phyloP scores from a whole-genome alignment of 2,329 filamentous ascomycete species.

The Rutstroemia sp. region DNA sequence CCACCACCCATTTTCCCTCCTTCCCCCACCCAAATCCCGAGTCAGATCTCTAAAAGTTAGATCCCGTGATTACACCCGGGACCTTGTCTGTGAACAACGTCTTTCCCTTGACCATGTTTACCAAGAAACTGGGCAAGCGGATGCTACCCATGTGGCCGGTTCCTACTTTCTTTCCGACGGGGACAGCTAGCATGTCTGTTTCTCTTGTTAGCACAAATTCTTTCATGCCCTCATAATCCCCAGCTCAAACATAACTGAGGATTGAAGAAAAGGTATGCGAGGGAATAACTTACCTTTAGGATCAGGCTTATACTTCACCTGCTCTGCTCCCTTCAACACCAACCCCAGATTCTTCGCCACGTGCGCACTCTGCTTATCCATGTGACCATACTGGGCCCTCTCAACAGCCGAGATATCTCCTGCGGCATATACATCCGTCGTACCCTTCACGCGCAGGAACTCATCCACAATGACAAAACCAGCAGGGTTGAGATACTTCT shows the following conservation, averaged over 20 bases:
- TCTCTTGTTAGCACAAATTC: not conserved
- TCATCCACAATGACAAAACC: slow-evolving; percentile 45
- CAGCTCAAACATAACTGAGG: too few relatives aligned
- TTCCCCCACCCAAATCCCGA: not conserved
- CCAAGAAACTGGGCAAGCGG: slow-evolving; percentile 23
- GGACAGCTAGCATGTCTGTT: slow-evolving; percentile 21
- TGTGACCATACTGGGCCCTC: slow-evolving; percentile 16
- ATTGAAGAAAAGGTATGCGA: not conserved
- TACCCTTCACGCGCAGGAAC: slow-evolving; percentile 38
- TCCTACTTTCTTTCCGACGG: slow-evolving; percentile 34
- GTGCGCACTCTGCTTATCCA: slow-evolving; percentile 19
- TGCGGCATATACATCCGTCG: slow-evolving; percentile 28
- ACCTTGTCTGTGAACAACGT: slow-evolving; percentile 23
- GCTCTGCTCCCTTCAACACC: slow-evolving; percentile 12
- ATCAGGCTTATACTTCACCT: slow-evolving; percentile 17
- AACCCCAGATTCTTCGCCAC: slow-evolving; percentile 22
- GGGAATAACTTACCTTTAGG: not conserved
- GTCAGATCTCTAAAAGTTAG: slow-evolving; percentile 5
- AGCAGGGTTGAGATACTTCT: slow-evolving; percentile 36
- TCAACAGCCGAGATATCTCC: slow-evolving; percentile 24
- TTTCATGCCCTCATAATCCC: slow-evolving; percentile 8
- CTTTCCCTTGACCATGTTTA: slow-evolving; percentile 20
- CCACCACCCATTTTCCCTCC: not conserved
- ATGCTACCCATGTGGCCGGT: slow-evolving; percentile 26
- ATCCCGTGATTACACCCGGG: slow-evolving; percentile 17